Percentiles rank a stretch among this genome's conserved stretches.
These are phyloP conservation scores for Jatropha podagrica DNA, from an alignment of 441 rosid genomes.

Conservation along the genomic window DNA sequence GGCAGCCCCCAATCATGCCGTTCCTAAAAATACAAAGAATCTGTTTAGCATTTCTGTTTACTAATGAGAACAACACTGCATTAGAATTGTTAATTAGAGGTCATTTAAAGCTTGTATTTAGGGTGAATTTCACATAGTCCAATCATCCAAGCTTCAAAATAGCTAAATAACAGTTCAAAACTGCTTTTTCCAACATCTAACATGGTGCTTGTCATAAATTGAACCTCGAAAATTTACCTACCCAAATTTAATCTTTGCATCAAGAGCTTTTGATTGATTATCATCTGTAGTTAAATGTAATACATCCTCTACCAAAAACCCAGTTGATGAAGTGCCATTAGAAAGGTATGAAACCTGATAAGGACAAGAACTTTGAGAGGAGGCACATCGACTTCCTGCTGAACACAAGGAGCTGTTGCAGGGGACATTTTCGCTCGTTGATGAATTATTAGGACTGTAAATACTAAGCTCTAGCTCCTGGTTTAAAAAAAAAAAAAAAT, in stretches of 20 bases:
- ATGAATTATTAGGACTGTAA: conserved; percentile 69
- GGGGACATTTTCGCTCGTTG: conserved; percentile 60
- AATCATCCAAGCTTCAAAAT: too few relatives aligned
- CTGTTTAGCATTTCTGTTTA: too few relatives aligned
- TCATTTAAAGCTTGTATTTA: too few relatives aligned
- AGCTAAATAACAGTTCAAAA: too few relatives aligned
- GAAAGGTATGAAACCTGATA: conserved; percentile 75
- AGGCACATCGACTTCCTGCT: conserved; percentile 42
- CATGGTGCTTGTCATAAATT: too few relatives aligned
- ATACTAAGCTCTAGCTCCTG: conserved; percentile 60
- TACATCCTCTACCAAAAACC: conserved; percentile 69
- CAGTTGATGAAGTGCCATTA: conserved; percentile 68
- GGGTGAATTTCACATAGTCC: too few relatives aligned
- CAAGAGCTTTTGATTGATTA: conserved; percentile 37
- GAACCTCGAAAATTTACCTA: conserved; percentile 26
- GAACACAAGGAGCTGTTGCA: conserved; percentile 66
- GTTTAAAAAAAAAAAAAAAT: not conserved
- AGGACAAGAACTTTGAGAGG: conserved; percentile 60
- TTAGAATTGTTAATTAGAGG: too few relatives aligned
- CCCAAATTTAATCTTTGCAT: conserved; percentile 74
- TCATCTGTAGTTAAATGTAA: conserved; percentile 63
- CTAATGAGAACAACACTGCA: too few relatives aligned
- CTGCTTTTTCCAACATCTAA: too few relatives aligned
- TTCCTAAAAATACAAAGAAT: not conserved
- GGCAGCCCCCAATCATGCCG: not conserved